Evolutionary conservation across 768 basidiomycete species (phyloP).

Genomic region (Dacryopinax primogenitus): DNA sequence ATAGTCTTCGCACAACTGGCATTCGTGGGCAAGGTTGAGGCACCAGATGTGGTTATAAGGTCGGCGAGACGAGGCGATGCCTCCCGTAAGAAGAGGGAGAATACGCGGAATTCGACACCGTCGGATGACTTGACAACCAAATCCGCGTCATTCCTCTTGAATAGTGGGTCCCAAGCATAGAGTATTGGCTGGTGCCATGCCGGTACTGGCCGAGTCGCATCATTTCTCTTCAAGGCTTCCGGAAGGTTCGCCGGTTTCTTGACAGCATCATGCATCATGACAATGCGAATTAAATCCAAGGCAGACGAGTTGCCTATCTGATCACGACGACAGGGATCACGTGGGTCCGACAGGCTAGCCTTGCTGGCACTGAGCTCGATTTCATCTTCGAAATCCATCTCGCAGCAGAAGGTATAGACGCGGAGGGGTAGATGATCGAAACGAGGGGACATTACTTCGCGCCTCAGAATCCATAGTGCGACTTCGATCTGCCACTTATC

Average conservation of each 20-base stretch:
- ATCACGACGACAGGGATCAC: not conserved
- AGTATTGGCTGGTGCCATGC: too few relatives aligned
- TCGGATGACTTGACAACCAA: not conserved
- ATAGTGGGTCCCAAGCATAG: not conserved
- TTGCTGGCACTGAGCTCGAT: not conserved
- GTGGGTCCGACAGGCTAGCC: not conserved
- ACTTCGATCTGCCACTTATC: constrained; percentile 3
- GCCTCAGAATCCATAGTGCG: not conserved
- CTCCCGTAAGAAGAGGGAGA: not conserved
- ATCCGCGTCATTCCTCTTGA: not conserved
- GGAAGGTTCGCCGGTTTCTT: too few relatives aligned
- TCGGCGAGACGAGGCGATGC: not conserved
- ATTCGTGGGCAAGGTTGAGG: too few relatives aligned
- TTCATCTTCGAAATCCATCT: not conserved
- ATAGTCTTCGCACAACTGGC: too few relatives aligned
- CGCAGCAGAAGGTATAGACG: not conserved
- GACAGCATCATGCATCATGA: not conserved
- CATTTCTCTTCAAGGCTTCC: too few relatives aligned
- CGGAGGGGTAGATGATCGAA: not conserved
- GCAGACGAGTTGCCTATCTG: not conserved
- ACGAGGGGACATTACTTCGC: not conserved
- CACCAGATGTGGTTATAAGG: not conserved
- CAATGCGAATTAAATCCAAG: not conserved
- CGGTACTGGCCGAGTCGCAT: too few relatives aligned
- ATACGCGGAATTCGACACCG: not conserved